Evolutionary conservation across 106 monocot species (phyloP), one percentile per base, ranked within the genome.

Genomic region (Acorus calamus): DNA sequence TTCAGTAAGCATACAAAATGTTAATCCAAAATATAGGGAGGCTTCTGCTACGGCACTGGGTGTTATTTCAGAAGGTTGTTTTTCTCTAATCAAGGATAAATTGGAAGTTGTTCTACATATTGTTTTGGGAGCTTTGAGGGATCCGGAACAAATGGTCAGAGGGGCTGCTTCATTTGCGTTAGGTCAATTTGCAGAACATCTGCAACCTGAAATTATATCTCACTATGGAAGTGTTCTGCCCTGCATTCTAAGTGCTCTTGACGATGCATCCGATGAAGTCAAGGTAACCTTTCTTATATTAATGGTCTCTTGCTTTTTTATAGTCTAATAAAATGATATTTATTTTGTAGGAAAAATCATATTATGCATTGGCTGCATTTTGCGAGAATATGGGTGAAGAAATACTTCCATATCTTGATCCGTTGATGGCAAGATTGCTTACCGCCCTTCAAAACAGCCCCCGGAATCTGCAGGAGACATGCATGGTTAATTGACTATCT

Each of bases 111-210:
- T 63, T 78, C 65, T 98, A 53, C 73, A 83, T 43, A 92, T 98
- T 83, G 88, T 92, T 62, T 69, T 92, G 67, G 88, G 76, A 57
- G 87, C 81, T 51, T 77, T 92, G 50, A 98, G 81, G 67, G 98
- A 98, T 78, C 92, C 85, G 66, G 92, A 98, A 63, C 83, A 98
- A 70, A 85, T 88, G 82, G 92, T 92, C 9, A 98, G 88, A 76
- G 98, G 98, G 45, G 88, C 98, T 74, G 92, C 92, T n/a, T 98
- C 92, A 80, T 92, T 92, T 87, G 92, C 92, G 42, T 59, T 92
- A 66, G 91, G 98, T 47, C 98, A 98, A 46, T 98, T 92, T 86
- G 98, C 98, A 2, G 98, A 92, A 56, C 82, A 98, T 70, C 62
- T 98, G 51, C 98, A 98, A 68, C 87, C 92, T 64, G 98, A 98